Base-by-base conservation (phyloP, 2,329 filamentous ascomycete species). In the Pezizomycotina sp. region DNA sequence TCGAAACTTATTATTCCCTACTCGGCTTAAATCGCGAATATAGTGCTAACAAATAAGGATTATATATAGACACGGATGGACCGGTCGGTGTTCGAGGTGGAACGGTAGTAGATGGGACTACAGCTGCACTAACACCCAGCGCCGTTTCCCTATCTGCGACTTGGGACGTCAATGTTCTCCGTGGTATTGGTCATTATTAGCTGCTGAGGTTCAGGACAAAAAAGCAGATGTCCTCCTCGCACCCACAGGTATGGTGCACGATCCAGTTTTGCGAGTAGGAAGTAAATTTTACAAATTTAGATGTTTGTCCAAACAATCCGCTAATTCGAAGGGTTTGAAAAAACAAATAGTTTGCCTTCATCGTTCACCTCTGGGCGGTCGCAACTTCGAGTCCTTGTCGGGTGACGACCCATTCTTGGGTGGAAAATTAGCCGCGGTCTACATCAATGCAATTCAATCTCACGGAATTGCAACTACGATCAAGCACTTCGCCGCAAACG, bases 401-500 rank as follows among this genome's bases (percentile, higher is more conserved):
- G 52, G 49, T 35, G 50, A 72, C 49, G 69, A 72, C 47, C 68
- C 68, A 8, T 60, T 70, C 47, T 58, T 72, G 15, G 62, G 66
- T 15, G 68, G 69, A 0, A 57, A 67, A 10, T 63, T 65, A 6
- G 65, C 68, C 2, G 65, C 64, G 5, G 61, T 64, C 19, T 57
- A 71, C 19, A 58, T 70, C 23, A 60, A 59, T 26, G 68, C 68
- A 9, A 69, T 71, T 34, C 65, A 72, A 53, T 62, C 60, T 42
- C 67, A 60, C 12, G 67, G 67, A 6, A 60, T 72, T 22, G 62
- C 65, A 47, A 66, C 69, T 3, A 66, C 65, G 2, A 58, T 69
- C 41, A 73, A 72, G 58, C 69, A 72, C 52, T 72, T 71, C 51
- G 62, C 71, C 13, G 69, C 66, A 54, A 72, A 72, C 43, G 69